These are phyloP conservation scores for Teunomyces gatunensis DNA, from an alignment of 805 yeast species.

Conservation along the genomic window DNA sequence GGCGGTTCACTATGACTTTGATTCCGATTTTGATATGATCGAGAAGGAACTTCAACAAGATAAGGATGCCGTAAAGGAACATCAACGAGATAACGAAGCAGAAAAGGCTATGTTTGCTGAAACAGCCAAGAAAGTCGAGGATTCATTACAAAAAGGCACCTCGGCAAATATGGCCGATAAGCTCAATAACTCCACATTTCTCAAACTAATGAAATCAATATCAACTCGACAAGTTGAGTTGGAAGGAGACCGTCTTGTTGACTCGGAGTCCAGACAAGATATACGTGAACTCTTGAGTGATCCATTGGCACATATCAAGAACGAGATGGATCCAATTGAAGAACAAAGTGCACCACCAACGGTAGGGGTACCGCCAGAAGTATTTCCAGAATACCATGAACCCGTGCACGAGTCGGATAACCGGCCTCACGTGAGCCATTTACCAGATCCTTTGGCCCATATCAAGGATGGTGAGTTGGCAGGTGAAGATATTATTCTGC, in stretches of 20 bases:
- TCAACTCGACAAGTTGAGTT: slow-evolving; percentile 37
- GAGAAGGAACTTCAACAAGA: slow-evolving; percentile 24
- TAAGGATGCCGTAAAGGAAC: slow-evolving; percentile 24
- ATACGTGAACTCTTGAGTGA: slow-evolving; percentile 17
- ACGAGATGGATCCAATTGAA: neutral
- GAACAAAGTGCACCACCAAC: neutral
- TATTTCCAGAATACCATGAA: slow-evolving; percentile 9
- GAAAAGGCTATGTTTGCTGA: slow-evolving; percentile 40
- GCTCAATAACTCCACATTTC: slow-evolving; percentile 34
- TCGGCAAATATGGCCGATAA: slow-evolving; percentile 21
- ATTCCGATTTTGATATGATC: slow-evolving; percentile 31
- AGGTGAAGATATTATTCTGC: slow-evolving; percentile 23
- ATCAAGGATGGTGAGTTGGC: slow-evolving; percentile 37
- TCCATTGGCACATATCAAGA: slow-evolving; percentile 11
- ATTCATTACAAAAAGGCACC: slow-evolving; percentile 16
- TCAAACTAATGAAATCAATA: slow-evolving; percentile 40
- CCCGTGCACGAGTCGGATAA: slow-evolving; percentile 11
- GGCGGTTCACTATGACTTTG: slow-evolving; percentile 14
- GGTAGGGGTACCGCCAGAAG: neutral
- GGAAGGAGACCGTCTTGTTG: slow-evolving; percentile 39
- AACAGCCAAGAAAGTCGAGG: slow-evolving; percentile 36
- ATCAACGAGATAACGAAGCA: slow-evolving; percentile 12
- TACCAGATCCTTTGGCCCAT: slow-evolving; percentile 46
- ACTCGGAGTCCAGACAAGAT: slow-evolving; percentile 19
- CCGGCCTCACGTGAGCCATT: slow-evolving; percentile 15